Evolutionary conservation across 495 filamentous ascomycete species (phyloP).

Genomic region (Melanomma pulvis-pyrius): DNA sequence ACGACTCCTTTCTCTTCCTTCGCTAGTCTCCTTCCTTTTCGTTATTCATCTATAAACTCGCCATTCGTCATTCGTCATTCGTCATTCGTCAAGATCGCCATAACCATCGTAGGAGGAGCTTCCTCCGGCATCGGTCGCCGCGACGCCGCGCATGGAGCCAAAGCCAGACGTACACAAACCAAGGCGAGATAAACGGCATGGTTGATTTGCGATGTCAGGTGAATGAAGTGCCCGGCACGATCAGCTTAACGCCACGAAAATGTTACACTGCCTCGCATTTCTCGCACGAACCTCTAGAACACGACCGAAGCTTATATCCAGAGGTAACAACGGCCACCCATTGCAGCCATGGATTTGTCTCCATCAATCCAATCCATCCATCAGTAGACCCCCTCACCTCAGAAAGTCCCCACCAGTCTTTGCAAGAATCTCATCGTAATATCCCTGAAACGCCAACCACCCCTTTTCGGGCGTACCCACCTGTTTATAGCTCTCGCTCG

Average conservation of each 20-base stretch:
- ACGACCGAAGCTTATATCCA: not conserved
- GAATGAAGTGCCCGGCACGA: not conserved
- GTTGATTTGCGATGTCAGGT: conserved; percentile 8
- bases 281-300: not conserved
- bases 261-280: not conserved
- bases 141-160: conserved; percentile 14
- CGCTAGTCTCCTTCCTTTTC: no score
- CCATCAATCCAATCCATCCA: not conserved
- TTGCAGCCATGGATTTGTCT: no score
- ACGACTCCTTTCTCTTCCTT: no score
- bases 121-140: not conserved
- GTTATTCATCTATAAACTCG: no score
- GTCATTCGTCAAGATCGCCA: not conserved
- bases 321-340: no score
- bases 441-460: conserved; percentile 54
- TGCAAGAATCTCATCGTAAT: conserved; percentile 50
- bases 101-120: not conserved
- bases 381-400: not conserved
- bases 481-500: conserved; percentile 28
- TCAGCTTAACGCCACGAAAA: not conserved
- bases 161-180: not conserved
- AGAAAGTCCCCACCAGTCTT: conserved; percentile 32
- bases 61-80: no score
- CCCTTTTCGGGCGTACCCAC: conserved; percentile 36
- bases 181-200: conserved; percentile 1